Evolutionary conservation across 192 early-diverging fungal species (phyloP).

Genomic region (Coemansia sp.): DNA sequence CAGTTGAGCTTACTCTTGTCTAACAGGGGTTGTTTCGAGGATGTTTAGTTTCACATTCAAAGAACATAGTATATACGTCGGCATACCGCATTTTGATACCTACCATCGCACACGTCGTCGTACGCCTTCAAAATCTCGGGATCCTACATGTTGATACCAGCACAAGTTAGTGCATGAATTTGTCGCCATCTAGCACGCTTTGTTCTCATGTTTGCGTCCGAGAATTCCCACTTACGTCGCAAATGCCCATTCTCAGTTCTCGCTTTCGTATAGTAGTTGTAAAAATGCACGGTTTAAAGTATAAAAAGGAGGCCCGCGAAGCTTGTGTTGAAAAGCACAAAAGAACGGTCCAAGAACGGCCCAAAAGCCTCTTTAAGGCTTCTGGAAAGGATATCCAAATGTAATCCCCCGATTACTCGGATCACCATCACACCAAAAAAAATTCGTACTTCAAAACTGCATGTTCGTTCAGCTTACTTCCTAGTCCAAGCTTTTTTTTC

Average conservation of each 20-base stretch:
- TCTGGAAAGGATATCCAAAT: no score
- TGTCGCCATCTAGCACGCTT: not conserved
- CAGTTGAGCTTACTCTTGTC: constrained; percentile 60
- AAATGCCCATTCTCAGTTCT: not conserved
- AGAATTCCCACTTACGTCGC: not conserved
- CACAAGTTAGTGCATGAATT: not conserved
- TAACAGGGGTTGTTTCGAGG: not conserved
- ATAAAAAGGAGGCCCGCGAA: no score
- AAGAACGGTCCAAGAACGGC: no score
- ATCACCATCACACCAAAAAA: no score
- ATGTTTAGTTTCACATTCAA: not conserved
- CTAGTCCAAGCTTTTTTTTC: no score
- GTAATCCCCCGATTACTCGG: no score
- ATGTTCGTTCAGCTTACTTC: no score
- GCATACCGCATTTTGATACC: constrained; percentile 3
- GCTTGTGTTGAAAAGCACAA: no score
- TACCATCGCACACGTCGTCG: constrained; percentile 57
- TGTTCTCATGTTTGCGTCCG: not conserved
- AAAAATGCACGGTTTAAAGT: no score
- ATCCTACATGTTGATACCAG: constrained; percentile 19
- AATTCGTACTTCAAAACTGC: no score
- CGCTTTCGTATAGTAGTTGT: no score
- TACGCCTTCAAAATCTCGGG: constrained; percentile 52
- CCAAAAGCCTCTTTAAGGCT: no score
- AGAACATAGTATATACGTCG: not conserved